phyloP scores from a whole-genome alignment of 345 rosid species.

The Capsella bursapastoris region DNA sequence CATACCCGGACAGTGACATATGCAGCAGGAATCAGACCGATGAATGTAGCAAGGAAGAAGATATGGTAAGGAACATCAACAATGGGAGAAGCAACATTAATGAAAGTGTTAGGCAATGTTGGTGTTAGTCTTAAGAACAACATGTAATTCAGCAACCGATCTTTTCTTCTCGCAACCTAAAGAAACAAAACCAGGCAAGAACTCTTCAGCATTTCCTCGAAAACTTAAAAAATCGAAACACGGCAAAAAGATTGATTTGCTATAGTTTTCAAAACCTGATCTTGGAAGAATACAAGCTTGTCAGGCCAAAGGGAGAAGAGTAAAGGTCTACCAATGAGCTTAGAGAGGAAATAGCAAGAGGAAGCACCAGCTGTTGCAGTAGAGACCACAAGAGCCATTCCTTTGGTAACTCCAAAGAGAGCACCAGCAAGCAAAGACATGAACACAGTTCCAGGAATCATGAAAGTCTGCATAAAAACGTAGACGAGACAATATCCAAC shows the following conservation, averaged over 20 bases:
- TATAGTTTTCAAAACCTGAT: constrained; percentile 57
- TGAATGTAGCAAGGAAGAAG: constrained; percentile 77
- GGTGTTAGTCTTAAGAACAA: constrained; percentile 91
- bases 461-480: constrained; percentile 93
- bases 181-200: constrained; percentile 10
- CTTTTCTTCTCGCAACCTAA: constrained; percentile 82
- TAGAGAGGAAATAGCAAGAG: constrained; percentile 87
- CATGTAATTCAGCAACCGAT: constrained; percentile 79
- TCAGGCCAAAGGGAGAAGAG: constrained; percentile 91
- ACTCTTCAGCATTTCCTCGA: neutral
- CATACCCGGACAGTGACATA: constrained; percentile 88
- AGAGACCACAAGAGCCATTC: constrained; percentile 85
- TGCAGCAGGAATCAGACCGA: constrained; percentile 93
- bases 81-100: constrained; percentile 91
- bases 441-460: constrained; percentile 94
- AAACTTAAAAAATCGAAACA: neutral
- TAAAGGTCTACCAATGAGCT: constrained; percentile 80
- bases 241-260: neutral
- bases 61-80: constrained; percentile 90
- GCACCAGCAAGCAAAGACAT: constrained; percentile 97
- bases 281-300: constrained; percentile 82
- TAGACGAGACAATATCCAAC: constrained; percentile 81
- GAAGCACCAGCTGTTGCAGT: constrained; percentile 97
- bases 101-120: constrained; percentile 88
- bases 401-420: constrained; percentile 82